Evolutionary conservation across 129 eudicot species (phyloP), one percentile per base, ranked within the genome.

Genomic region (Centaurea solstitialis): DNA sequence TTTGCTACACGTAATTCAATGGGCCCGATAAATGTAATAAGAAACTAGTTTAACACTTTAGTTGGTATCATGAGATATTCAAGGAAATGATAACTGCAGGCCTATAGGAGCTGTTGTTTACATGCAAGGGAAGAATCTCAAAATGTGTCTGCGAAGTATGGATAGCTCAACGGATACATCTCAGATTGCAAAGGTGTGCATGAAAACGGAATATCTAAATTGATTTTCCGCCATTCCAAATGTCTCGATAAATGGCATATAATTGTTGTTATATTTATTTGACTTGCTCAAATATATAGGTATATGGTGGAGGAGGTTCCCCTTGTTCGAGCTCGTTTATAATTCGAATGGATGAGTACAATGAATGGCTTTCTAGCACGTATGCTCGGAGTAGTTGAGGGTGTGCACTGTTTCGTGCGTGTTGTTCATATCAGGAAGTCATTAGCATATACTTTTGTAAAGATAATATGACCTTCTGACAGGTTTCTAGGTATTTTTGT

Each of bases 291-390:
- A 79, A 80, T 79, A 69, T 65, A 85, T 57, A 94, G 98, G 97
- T 87, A 80, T 94, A 94, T 74, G 98, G 98, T 82, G 98, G 98
- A 53, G 98, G 98, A 66, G 98, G 98, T 61, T 77, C 86, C 57
- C 91, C 85, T 45, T 78, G 89, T 79, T 94, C 97, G 28, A 94
- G 98, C 83, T 94, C 98, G 38, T 94, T 94, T 83, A 94, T 94
- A 64, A 92, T 94, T 74, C 87, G 93, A 78, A 94, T 94, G 98
- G 98, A 91, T 84, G 98, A 92, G 84, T 94, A 91, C 73, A 90
- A 90, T 83, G 84, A 82, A 72, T 94, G 98, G 98, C 78, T 85
- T 57, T 83, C 89, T 68, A 70, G 43, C 61, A 66, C 64, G 12
- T 68, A 43, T 77, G 76, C 71, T 88, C 62, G 45, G 40, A 81